Conservation (phyloP, 768 basidiomycete species). For the Tylopilus balloui region DNA sequence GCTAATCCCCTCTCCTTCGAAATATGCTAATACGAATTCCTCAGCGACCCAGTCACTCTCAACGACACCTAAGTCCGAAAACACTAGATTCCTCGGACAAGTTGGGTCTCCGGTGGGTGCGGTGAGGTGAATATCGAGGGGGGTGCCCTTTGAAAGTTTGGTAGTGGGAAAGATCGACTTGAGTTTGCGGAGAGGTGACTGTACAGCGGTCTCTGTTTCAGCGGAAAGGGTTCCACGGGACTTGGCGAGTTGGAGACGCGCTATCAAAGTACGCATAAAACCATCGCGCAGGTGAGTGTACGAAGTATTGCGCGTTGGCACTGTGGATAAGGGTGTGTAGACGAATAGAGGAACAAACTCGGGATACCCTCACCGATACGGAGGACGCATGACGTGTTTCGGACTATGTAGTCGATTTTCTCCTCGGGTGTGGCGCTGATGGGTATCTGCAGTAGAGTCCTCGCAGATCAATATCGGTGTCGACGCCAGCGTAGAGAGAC, state of each 20-base stretch:
- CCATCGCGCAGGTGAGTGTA: constrained; percentile 81
- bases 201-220: constrained; percentile 53
- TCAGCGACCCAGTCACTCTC: constrained; percentile 72
- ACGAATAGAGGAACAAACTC: neutral
- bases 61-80: constrained; percentile 69
- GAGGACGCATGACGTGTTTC: constrained; percentile 64
- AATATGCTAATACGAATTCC: constrained; percentile 71
- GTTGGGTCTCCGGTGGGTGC: constrained; percentile 45
- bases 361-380: constrained; percentile 56
- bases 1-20: constrained; percentile 66
- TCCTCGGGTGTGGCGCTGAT: constrained; percentile 55
- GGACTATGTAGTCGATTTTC: constrained; percentile 64
- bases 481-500: constrained; percentile 5
- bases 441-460: constrained; percentile 42
- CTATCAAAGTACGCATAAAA: constrained; percentile 69
- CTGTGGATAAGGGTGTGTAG: constrained; percentile 32
- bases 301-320: constrained; percentile 75
- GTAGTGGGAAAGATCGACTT: constrained; percentile 75
- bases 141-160: constrained; percentile 58
- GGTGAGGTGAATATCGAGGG: constrained; percentile 65
- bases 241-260: constrained; percentile 49
- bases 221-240: constrained; percentile 51
- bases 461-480: neutral
- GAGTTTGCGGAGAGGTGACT: constrained; percentile 64
- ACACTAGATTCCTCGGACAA: constrained; percentile 51